A percentile compares a stretch with the other conserved stretches of the same genome.
Conservation (phyloP, 23 red algal species). For the Pyropia yezoensis region DNA sequence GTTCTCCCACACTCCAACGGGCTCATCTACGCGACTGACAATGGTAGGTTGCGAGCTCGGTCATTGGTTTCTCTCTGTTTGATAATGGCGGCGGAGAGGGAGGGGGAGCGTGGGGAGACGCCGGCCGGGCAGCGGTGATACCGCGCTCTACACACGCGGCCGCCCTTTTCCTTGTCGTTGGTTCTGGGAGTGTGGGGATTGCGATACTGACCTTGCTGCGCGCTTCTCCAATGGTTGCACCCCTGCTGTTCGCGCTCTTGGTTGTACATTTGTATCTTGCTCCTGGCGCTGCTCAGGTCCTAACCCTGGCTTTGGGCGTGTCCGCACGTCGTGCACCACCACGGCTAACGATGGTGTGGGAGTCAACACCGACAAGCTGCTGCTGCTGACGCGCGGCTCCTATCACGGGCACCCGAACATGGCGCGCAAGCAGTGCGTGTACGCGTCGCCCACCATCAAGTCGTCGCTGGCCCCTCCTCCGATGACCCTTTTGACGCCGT, state of each 20-base stretch:
- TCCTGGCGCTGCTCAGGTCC: background rate
- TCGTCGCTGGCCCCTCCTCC: background rate
- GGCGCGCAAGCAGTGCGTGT: slow-evolving; percentile 11
- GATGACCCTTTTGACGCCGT: slow-evolving; percentile 36
- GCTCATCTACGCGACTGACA: slow-evolving; percentile 47
- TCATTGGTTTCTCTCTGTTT: too few relatives aligned
- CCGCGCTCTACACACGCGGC: too few relatives aligned
- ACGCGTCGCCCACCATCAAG: too few relatives aligned
- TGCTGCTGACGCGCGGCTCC: slow-evolving; percentile 20
- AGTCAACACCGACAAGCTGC: slow-evolving; percentile 18
- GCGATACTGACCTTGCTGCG: too few relatives aligned
- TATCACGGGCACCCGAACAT: slow-evolving; percentile 52
- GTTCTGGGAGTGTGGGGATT: too few relatives aligned
- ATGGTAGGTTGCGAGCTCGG: slow-evolving; percentile 17
- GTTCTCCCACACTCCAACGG: slow-evolving; percentile 46
- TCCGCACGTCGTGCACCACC: slow-evolving; percentile 15
- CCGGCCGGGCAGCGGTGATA: too few relatives aligned
- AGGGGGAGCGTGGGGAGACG: too few relatives aligned
- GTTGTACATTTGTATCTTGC: too few relatives aligned
- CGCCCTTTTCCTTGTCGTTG: too few relatives aligned
- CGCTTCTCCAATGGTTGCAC: too few relatives aligned
- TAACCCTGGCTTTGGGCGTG: slow-evolving; percentile 33
- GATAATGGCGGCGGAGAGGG: too few relatives aligned
- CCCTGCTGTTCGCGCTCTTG: too few relatives aligned
- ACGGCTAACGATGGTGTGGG: background rate